Conservation (phyloP, 306 rosid genomes). For the Vigna reflexopilosa region DNA sequence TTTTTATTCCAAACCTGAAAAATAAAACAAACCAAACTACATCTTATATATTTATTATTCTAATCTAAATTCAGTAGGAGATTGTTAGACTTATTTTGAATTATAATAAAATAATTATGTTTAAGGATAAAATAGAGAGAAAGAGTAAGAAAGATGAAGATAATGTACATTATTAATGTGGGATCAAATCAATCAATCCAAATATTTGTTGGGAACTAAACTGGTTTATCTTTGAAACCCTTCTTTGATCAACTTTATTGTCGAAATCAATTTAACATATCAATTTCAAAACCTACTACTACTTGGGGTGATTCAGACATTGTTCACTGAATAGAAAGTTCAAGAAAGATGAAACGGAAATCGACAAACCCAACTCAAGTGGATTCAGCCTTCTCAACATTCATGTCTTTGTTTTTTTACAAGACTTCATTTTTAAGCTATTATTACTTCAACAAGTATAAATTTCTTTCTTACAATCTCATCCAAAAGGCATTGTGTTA, state of each 20-base stretch:
- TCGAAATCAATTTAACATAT: neutral
- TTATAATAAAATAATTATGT: too few relatives aligned
- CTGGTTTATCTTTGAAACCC: neutral
- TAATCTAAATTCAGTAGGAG: too few relatives aligned
- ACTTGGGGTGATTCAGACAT: neutral
- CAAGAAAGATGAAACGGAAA: neutral
- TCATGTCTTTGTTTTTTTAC: neutral
- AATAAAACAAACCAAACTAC: too few relatives aligned
- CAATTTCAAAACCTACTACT: neutral
- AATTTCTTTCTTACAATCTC: neutral
- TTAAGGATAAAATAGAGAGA: neutral
- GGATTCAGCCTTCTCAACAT: neutral
- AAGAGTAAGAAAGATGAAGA: neutral
- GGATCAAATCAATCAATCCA: conserved; percentile 29
- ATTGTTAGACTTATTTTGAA: too few relatives aligned
- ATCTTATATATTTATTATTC: too few relatives aligned
- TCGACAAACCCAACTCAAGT: conserved; percentile 17
- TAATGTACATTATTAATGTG: neutral
- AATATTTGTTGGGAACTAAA: conserved; percentile 13
- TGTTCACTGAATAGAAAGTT: neutral
- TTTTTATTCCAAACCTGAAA: too few relatives aligned
- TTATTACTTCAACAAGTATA: neutral
- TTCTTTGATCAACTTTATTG: neutral
- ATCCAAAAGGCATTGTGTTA: neutral
- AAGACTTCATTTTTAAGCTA: neutral